phyloP scores from a whole-genome alignment of 305 asterid species.

The Solanum hybrid region DNA sequence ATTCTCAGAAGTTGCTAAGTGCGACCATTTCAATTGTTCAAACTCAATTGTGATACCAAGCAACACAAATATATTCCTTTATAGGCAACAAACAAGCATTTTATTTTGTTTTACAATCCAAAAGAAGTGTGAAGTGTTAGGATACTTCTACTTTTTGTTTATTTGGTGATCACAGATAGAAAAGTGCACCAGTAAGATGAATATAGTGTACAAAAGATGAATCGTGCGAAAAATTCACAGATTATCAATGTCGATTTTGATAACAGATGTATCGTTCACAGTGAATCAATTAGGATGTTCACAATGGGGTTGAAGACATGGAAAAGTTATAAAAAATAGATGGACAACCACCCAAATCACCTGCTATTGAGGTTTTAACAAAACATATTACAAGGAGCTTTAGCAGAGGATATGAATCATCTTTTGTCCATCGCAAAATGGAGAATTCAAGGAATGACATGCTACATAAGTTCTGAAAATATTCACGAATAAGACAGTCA shows the following conservation, averaged over 20 bases:
- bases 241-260: not conserved
- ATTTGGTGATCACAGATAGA: not conserved
- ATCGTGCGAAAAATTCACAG: not conserved
- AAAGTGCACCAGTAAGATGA: not conserved
- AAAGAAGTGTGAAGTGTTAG: not conserved
- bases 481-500: not conserved
- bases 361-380: not conserved
- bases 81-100: not conserved
- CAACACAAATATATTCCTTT: not conserved
- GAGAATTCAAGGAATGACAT: not conserved
- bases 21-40: not conserved
- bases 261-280: not conserved
- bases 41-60: not conserved
- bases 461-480: not conserved
- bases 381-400: not conserved
- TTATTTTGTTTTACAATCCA: not conserved
- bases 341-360: not conserved
- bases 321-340: no score
- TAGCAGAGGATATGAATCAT: not conserved
- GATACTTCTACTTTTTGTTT: not conserved
- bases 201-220: not conserved
- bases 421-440: not conserved
- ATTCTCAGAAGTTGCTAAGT: not conserved
- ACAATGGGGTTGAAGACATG: not conserved
- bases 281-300: not conserved